phyloP scores from a whole-genome alignment of 2,329 filamentous ascomycete species.

The Sporothrix euskadiensis region DNA sequence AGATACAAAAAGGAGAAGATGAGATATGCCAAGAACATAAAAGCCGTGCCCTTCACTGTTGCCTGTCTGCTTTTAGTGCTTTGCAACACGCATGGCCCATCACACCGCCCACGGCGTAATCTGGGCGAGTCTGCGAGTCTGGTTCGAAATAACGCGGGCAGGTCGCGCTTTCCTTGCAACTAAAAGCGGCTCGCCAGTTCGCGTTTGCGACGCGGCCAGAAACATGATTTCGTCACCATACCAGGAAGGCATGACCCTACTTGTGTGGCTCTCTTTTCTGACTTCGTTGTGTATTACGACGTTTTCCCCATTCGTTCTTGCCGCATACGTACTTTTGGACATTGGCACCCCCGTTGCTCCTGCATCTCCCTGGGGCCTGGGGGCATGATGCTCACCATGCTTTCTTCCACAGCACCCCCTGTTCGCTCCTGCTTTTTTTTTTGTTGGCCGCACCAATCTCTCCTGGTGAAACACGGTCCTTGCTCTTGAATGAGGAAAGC shows the following conservation, averaged over 20 bases:
- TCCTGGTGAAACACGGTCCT: constrained; percentile 23
- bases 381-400: neutral
- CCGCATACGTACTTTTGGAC: neutral
- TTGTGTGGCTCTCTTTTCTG: neutral
- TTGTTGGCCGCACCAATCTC: constrained; percentile 19
- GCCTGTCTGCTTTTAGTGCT: constrained; percentile 4
- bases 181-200: constrained; percentile 4
- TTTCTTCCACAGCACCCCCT: neutral
- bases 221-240: constrained; percentile 23
- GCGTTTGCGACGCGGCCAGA: constrained; percentile 22
- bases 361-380: neutral
- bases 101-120: neutral
- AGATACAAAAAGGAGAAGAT: neutral
- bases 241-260: constrained; percentile 1
- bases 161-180: constrained; percentile 2
- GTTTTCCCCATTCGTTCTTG: neutral
- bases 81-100: neutral
- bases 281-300: neutral
- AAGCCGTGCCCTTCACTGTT: neutral
- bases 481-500: constrained; percentile 9
- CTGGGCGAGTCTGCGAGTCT: neutral
- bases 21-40: neutral
- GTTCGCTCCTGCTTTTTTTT: constrained; percentile 1
- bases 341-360: neutral
- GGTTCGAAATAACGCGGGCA: constrained; percentile 9